Conservation (phyloP, 345 rosid genomes). For the Ricinus communis region DNA sequence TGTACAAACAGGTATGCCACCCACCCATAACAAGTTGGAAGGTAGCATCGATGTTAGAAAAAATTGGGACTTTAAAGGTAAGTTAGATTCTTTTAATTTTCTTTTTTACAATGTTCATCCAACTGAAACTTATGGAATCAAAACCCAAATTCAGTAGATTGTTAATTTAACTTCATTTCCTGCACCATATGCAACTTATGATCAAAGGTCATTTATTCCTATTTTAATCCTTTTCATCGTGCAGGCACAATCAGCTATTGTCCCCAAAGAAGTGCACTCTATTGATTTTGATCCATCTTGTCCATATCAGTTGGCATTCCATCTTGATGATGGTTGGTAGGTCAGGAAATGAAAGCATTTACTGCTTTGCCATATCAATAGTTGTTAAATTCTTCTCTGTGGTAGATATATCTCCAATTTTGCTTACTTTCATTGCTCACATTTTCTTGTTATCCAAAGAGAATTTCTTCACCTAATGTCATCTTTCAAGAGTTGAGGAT, state of each 20-base stretch:
- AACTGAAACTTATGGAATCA: too few relatives aligned
- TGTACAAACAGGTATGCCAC: constrained; percentile 46
- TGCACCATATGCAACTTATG: not conserved
- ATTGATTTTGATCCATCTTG: constrained; percentile 76
- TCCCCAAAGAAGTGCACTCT: constrained; percentile 76
- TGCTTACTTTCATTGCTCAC: not conserved
- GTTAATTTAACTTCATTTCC: not conserved
- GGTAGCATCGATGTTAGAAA: constrained; percentile 64
- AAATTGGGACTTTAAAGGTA: constrained; percentile 68
- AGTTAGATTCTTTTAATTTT: not conserved
- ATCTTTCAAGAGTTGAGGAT: not conserved
- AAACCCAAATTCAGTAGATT: too few relatives aligned
- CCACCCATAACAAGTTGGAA: constrained; percentile 56
- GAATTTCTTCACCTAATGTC: not conserved
- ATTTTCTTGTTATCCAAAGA: not conserved
- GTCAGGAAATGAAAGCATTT: constrained; percentile 24
- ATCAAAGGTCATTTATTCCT: not conserved
- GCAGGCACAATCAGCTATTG: constrained; percentile 88
- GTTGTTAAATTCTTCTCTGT: not conserved
- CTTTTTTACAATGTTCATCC: not conserved
- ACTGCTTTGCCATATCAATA: not conserved
- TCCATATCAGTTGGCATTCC: constrained; percentile 84
- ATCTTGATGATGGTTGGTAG: constrained; percentile 94
- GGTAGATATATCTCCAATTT: not conserved
- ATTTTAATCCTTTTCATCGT: constrained; percentile 4